Conservation (phyloP, 2,329 filamentous ascomycete species). For the Trichophyton equinum region DNA sequence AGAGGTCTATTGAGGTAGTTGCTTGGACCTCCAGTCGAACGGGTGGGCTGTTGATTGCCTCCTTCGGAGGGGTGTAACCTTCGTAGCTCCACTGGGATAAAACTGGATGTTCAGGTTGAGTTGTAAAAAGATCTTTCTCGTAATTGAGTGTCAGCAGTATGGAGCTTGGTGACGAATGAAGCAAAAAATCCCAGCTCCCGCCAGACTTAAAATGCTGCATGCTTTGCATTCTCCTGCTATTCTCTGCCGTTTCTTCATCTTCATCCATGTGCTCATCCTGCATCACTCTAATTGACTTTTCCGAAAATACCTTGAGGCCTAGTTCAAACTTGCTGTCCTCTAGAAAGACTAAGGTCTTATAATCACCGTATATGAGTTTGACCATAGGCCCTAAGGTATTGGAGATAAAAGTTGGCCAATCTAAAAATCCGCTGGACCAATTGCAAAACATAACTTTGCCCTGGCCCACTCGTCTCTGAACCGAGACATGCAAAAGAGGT, state of each 20-base stretch:
- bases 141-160: conserved; percentile 25
- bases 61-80: conserved; percentile 25
- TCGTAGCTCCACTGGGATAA: conserved; percentile 32
- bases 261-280: conserved; percentile 14
- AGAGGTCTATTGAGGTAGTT: conserved; percentile 19
- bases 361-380: neutral
- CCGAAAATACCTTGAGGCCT: conserved; percentile 22
- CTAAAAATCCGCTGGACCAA: conserved; percentile 28
- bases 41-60: conserved; percentile 20
- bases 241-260: conserved; percentile 17
- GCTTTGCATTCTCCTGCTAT: conserved; percentile 12
- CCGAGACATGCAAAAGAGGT: conserved; percentile 23
- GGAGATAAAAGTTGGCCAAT: conserved; percentile 23
- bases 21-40: conserved; percentile 25
- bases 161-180: conserved; percentile 21
- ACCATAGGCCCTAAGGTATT: conserved; percentile 12
- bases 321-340: conserved; percentile 23
- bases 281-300: conserved; percentile 6
- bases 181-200: conserved; percentile 24
- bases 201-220: conserved; percentile 16
- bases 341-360: neutral
- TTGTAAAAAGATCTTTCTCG: conserved; percentile 28
- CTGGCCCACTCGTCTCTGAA: conserved; percentile 22
- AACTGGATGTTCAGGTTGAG: conserved; percentile 21
- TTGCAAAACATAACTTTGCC: conserved; percentile 22